Percentiles rank a stretch among this genome's conserved stretches.
phyloP scores from a whole-genome alignment of 2,329 filamentous ascomycete species.

The Reticulascus tulasneorum region DNA sequence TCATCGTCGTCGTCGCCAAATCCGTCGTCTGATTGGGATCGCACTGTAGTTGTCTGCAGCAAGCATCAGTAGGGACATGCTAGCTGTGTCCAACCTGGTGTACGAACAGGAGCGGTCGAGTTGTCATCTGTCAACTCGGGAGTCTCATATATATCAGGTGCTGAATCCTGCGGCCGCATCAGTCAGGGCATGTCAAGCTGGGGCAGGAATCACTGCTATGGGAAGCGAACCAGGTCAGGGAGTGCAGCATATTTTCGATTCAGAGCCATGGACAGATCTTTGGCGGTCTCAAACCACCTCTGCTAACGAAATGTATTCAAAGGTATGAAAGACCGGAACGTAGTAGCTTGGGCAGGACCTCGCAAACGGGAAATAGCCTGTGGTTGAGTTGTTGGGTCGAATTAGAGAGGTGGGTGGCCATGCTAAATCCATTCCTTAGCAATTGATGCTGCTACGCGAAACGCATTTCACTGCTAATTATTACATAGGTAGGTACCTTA shows the following conservation, averaged over 20 bases:
- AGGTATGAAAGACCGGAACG: too few species aligned
- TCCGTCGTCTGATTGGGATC: conserved; percentile 56
- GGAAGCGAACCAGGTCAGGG: conserved; percentile 62
- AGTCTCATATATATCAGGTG: conserved; percentile 95
- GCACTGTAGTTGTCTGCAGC: conserved; percentile 49
- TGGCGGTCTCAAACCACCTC: too few species aligned
- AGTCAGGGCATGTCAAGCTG: conserved; percentile 6
- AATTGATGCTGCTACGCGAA: too few species aligned
- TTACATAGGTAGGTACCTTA: too few species aligned
- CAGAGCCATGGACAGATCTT: conserved; percentile 54
- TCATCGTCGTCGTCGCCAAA: conserved; percentile 62
- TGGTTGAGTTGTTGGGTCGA: too few species aligned
- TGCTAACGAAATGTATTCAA: too few species aligned
- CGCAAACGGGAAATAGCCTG: too few species aligned
- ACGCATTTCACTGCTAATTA: too few species aligned
- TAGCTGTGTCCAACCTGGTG: conserved; percentile 2
- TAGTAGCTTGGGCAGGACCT: too few species aligned
- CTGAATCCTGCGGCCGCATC: conserved; percentile 65
- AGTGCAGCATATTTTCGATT: conserved; percentile 79
- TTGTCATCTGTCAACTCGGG: conserved; percentile 87
- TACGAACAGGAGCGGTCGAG: conserved; percentile 75
- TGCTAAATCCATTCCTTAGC: too few species aligned
- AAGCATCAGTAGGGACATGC: conserved; percentile 20
- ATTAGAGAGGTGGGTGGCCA: too few species aligned
- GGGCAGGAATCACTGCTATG: neutral